Conservation (phyloP, 805 yeast species). For the Cyberlindnera suaveolens region DNA sequence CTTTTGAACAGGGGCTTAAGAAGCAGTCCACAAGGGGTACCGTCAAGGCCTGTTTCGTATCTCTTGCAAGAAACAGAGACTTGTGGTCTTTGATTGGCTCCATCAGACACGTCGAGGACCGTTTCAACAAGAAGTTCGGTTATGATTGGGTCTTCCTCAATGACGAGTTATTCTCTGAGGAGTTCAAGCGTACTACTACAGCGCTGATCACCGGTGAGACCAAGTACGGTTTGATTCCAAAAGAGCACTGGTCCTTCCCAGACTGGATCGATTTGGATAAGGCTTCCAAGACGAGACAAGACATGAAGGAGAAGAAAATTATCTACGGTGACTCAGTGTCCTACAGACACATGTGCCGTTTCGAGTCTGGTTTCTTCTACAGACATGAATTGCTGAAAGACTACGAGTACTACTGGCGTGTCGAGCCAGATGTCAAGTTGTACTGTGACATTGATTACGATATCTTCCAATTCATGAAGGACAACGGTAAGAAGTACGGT, state of each 20-base stretch:
- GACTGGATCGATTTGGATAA: conserved; percentile 49
- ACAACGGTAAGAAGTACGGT: conserved; percentile 54
- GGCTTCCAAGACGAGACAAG: conserved; percentile 39
- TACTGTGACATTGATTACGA: conserved; percentile 63
- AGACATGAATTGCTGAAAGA: conserved; percentile 52
- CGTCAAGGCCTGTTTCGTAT: conserved; percentile 57
- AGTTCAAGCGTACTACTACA: conserved; percentile 44
- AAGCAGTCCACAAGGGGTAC: conserved; percentile 22
- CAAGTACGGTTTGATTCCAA: conserved; percentile 55
- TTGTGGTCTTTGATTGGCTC: conserved; percentile 51
- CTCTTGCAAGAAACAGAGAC: conserved; percentile 66
- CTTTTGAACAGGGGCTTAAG: conserved; percentile 13
- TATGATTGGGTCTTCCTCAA: conserved; percentile 81
- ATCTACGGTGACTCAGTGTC: conserved; percentile 56
- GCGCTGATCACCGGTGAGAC: conserved; percentile 53
- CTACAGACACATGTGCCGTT: conserved; percentile 66
- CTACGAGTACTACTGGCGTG: conserved; percentile 72
- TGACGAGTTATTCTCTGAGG: conserved; percentile 55
- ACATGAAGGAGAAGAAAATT: conserved; percentile 38
- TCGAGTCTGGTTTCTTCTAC: conserved; percentile 52
- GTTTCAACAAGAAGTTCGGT: conserved; percentile 56
- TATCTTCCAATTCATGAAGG: conserved; percentile 56
- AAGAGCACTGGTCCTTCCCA: conserved; percentile 69
- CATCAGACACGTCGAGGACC: conserved; percentile 57
- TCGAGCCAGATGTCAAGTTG: conserved; percentile 62